Conservation (phyloP, 768 basidiomycete genomes). For the Pulveroboletus sp. region DNA sequence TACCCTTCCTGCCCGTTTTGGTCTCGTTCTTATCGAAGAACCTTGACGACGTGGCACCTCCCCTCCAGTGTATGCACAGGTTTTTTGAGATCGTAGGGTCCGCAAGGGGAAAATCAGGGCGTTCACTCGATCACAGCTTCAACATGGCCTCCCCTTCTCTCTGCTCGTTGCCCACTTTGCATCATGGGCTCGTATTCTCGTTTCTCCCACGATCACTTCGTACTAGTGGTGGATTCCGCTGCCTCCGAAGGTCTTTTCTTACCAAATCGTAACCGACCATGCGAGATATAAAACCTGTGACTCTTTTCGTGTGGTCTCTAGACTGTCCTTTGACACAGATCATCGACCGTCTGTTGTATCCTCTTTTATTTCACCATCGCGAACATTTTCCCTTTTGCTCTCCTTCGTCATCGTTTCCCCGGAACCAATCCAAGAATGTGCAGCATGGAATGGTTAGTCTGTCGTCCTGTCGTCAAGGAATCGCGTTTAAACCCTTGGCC, state of each 20-base stretch:
- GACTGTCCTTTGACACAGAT: constrained; percentile 1
- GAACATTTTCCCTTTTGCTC: neutral
- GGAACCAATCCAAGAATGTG: constrained; percentile 42
- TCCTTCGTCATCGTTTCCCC: neutral
- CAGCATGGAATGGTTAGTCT: constrained; percentile 52
- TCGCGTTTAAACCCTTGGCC: constrained; percentile 9
- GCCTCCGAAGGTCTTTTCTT: constrained; percentile 27
- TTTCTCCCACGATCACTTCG: constrained; percentile 36
- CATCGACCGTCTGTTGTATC: neutral
- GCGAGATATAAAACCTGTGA: constrained; percentile 28
- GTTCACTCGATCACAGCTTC: constrained; percentile 21
- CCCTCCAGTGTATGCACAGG: constrained; percentile 11
- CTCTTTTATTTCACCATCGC: too few relatives aligned
- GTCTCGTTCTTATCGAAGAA: constrained; percentile 24
- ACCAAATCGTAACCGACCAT: constrained; percentile 27
- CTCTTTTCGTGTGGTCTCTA: neutral
- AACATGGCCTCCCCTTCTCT: constrained; percentile 5
- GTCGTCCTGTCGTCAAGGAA: neutral
- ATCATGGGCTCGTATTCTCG: constrained; percentile 11
- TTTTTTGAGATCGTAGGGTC: constrained; percentile 17
- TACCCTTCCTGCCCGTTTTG: constrained; percentile 26
- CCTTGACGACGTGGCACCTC: constrained; percentile 28
- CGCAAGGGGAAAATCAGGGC: constrained; percentile 30
- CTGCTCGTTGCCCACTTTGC: constrained; percentile 2
- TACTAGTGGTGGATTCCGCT: constrained; percentile 25